Conservation (phyloP, 495 filamentous ascomycete species). For the Aspergillus haitiensis region DNA sequence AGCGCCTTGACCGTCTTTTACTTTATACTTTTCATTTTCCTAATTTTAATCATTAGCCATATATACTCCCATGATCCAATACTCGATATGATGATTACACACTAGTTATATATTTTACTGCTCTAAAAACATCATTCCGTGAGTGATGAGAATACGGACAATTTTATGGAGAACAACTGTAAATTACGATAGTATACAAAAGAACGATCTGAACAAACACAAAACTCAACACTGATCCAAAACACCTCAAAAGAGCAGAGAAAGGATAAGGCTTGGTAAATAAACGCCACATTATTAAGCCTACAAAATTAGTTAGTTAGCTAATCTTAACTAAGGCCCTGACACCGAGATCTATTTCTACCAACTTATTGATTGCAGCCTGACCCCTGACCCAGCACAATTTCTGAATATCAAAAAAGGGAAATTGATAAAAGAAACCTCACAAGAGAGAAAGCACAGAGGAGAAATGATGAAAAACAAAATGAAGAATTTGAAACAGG, state of each 20-base stretch:
- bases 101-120: neutral
- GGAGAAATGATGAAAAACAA: neutral
- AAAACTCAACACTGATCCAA: no score
- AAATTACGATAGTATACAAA: no score
- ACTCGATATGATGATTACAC: no score
- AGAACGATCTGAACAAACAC: no score
- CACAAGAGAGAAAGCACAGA: neutral
- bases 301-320: neutral
- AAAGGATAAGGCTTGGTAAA: neutral
- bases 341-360: constrained; percentile 16
- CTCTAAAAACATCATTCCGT: neutral
- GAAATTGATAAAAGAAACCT: neutral
- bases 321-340: neutral
- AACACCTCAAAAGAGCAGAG: no score
- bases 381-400: neutral
- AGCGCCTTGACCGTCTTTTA: neutral
- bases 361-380: neutral
- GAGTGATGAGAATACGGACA: neutral
- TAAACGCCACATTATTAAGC: neutral
- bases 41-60: no score
- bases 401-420: constrained; percentile 2
- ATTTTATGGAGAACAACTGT: neutral
- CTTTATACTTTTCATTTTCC: no score
- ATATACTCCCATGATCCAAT: no score
- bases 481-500: constrained; percentile 6